Percentiles rank a stretch among this genome's conserved stretches.
These are phyloP conservation scores for Solanum okadae DNA, from an alignment of 257 asterid species.

Conservation along the genomic window DNA sequence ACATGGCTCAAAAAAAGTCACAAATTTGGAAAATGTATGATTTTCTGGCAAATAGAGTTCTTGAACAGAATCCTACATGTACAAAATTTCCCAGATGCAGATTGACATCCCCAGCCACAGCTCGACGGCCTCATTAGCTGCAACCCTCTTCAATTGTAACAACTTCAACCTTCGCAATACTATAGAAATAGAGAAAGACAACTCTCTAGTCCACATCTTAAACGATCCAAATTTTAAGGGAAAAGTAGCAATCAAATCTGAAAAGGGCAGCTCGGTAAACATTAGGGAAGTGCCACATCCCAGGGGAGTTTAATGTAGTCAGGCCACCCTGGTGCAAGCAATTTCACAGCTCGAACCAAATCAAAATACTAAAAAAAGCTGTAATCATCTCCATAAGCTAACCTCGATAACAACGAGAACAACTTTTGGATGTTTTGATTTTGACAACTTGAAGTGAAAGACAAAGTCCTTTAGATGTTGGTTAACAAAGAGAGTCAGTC, in stretches of 20 bases:
- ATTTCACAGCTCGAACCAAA: background rate
- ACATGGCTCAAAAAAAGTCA: too few species aligned
- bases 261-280: background rate
- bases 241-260: background rate
- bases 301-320: background rate
- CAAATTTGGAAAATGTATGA: background rate
- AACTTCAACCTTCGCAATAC: background rate
- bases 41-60: background rate
- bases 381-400: background rate
- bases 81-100: background rate
- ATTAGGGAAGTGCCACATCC: background rate
- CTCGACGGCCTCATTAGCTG: background rate
- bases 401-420: background rate
- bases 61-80: background rate
- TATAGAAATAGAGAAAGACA: background rate
- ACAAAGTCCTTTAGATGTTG: background rate
- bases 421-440: background rate
- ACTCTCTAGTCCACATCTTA: background rate
- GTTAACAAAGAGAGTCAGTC: slow-evolving; percentile 6
- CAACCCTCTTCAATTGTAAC: background rate
- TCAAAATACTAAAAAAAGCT: background rate
- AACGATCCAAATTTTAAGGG: background rate
- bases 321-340: background rate
- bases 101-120: background rate
- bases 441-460: background rate